Base-by-base conservation (phyloP, 345 rosid species). In the Ailanthus altissimus region DNA sequence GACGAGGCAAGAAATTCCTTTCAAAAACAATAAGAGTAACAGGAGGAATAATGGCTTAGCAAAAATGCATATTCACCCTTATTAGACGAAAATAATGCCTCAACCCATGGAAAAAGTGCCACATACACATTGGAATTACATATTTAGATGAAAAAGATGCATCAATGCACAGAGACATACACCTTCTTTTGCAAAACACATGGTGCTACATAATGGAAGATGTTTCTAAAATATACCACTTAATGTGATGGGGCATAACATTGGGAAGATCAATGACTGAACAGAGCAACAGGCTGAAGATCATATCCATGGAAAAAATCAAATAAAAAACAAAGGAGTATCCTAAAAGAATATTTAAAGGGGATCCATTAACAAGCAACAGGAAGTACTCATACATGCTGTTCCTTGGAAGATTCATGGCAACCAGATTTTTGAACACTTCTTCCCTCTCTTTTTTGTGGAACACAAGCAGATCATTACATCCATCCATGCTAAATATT, bases 401-500 rank as follows among this genome's bases (percentile, higher is more conserved):
- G 81, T 94, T 94, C 81, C 98, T 87, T 8, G 97, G 97, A 75
- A 96, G 97, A 85, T 96, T 96, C 97, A 96, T 88, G 69, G 98
- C 93, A 77, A 88, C 87, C 83, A 96, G 82, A 89, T 96, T 92
- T 82, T 87, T 96, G 89, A 96, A 96, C 75, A 96, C 98, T 81
- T 96, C 99, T 83, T 96, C 99, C 87, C 99, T 91, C 85, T 96
- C 99, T 84, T 85, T 96, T 85, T 96, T 96, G 84, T 94, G 99
- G 83, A 96, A 96, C 47, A 96, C 98, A 66, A 94, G 88, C 74
- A 96, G 97, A 86, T 96, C 98, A 80, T 96, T 96, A 78, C 94
- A 90, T 63, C 99, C 99, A 89, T 96, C 99, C 97, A 92, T 94
- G 85, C 99, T 96, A 85, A 96, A 96, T 85, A 96, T 85, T 90